These are phyloP conservation scores for Fusarium secorum DNA, from an alignment of 2,329 filamentous ascomycete species.

Conservation along the genomic window DNA sequence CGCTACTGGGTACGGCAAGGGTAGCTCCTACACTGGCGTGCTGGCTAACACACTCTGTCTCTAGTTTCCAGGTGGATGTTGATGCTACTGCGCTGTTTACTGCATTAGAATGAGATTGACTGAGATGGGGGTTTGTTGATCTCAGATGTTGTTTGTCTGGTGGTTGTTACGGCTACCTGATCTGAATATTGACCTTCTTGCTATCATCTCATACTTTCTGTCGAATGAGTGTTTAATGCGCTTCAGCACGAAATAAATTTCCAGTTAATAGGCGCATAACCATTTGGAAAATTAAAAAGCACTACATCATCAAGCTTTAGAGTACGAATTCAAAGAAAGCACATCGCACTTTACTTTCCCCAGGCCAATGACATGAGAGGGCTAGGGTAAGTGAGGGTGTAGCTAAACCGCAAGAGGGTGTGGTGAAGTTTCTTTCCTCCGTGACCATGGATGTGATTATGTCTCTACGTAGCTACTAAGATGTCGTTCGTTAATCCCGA, in stretches of 20 bases:
- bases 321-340: constrained; percentile 5
- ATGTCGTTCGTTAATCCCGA: constrained; percentile 22
- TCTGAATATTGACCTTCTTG: neutral
- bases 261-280: neutral
- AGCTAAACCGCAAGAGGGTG: constrained; percentile 23
- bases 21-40: constrained; percentile 34
- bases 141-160: constrained; percentile 21
- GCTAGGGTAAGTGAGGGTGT: constrained; percentile 31
- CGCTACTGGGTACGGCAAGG: constrained; percentile 41
- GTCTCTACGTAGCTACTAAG: constrained; percentile 5
- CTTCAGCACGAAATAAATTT: neutral
- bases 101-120: constrained; percentile 22
- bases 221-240: neutral
- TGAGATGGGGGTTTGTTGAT: constrained; percentile 29
- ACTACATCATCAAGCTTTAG: constrained; percentile 4
- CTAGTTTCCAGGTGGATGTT: constrained; percentile 20
- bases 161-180: constrained; percentile 31
- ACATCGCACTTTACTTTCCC: constrained; percentile 14
- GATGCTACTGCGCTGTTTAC: constrained; percentile 34
- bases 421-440: constrained; percentile 26
- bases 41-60: constrained; percentile 28
- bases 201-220: neutral
- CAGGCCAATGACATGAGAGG: constrained; percentile 15
- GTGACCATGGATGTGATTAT: constrained; percentile 7
- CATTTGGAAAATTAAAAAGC: neutral